Base-by-base conservation (phyloP, 768 basidiomycete species). In the Kwoniella botswanensis region DNA sequence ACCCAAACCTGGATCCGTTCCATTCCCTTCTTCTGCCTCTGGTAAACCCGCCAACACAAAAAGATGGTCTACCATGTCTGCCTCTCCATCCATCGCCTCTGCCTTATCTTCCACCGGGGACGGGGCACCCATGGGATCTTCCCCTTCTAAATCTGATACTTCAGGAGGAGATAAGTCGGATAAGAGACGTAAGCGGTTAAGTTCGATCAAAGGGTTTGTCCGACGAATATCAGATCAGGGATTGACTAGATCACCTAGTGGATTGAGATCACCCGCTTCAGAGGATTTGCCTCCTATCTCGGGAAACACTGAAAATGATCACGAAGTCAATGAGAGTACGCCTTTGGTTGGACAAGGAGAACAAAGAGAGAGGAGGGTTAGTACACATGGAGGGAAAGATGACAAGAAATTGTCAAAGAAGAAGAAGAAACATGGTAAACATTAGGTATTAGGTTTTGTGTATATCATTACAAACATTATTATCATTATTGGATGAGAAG, bases 211-310 rank as follows among this genome's bases (percentile, higher is more conserved):
- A 67, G 79, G 79, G 11, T 75, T 82, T 44, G 81, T 82, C 5
- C 52, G 81, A 24, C 55, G 81, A 46, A 77, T 82, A 46, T 74
- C 71, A 22, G 81, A 82, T 67, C 81, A 82, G 63, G 73, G 74
- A 6, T 67, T 67, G 35, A 63, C 68, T 3, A 42, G 68, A 22
- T 56, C 53, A 22, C 26, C 69, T 11, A 69, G 57, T 21, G 68
- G 68, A 9, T 60, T 70, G 56, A 64, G 62, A 65, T 64, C 62
- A 21, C 68, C 68, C 15, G 26, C 54, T 7, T 50, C 44, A 15
- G 68, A 70, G 41, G 68, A 70, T 21, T 42, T 58, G 46, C 62
- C 68, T 41, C 15, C 24, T 24, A 57, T 59, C 13, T 24, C 59
- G 9, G 18, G 44, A 41, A 61, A 61, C 12, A 61, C 46, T n/a